phyloP scores from a whole-genome alignment of 129 eudicot species.

The Lonicera japonica region DNA sequence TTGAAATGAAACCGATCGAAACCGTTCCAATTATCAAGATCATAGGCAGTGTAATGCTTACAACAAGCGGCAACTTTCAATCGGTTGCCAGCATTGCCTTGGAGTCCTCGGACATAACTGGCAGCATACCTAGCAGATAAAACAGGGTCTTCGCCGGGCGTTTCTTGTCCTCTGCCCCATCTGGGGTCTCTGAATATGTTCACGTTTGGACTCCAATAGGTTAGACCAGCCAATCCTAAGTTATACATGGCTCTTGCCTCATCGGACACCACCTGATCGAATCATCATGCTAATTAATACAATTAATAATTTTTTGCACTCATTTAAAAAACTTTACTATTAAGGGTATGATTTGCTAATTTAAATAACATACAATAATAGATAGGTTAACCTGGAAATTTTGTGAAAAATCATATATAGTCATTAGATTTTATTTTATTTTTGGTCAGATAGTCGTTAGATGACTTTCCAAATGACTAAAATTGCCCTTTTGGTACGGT shows the following conservation, averaged over 20 bases:
- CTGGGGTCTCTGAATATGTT: constrained; percentile 90
- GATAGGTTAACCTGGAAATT: too few species aligned
- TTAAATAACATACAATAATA: too few species aligned
- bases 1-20: constrained; percentile 84
- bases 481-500: too few species aligned
- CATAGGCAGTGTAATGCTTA: constrained; percentile 91
- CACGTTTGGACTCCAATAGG: constrained; percentile 98
- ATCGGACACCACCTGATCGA: constrained; percentile 66
- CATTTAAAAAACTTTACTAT: too few species aligned
- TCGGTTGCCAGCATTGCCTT: constrained; percentile 45
- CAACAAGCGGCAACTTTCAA: constrained; percentile 95
- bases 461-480: too few species aligned
- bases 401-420: too few species aligned
- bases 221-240: constrained; percentile 78
- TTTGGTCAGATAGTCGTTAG: too few species aligned
- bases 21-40: constrained; percentile 86
- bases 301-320: too few species aligned
- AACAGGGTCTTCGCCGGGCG: constrained; percentile 94
- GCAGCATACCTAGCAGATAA: constrained; percentile 63
- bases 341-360: too few species aligned
- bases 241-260: constrained; percentile 98
- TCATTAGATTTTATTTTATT: too few species aligned
- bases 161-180: constrained; percentile 98
- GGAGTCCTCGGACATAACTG: constrained; percentile 82
- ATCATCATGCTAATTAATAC: neutral